Evolutionary conservation across 148 eudicot species (phyloP).

Genomic region (Amaranthus hypochondriacus): DNA sequence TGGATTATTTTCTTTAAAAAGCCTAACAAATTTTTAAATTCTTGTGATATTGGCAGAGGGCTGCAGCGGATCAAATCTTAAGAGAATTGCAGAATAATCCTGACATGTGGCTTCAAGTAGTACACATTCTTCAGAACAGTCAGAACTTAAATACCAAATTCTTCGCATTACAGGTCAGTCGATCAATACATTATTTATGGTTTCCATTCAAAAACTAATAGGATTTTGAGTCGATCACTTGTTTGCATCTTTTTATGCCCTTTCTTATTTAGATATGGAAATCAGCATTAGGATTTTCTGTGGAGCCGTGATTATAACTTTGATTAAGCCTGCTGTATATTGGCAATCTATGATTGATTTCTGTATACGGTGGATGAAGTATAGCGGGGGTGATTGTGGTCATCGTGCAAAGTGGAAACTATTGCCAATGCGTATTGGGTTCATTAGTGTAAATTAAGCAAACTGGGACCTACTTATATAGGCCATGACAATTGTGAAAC

Average conservation of each 20-base stretch:
- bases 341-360: background rate
- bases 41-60: constrained; percentile 50
- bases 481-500: too few species aligned
- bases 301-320: background rate
- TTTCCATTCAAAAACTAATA: background rate
- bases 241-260: background rate
- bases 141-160: constrained; percentile 86
- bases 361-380: background rate
- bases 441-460: too few species aligned
- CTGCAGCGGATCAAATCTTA: constrained; percentile 88
- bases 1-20: too few species aligned
- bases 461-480: too few species aligned
- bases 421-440: too few species aligned
- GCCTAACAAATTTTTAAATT: too few species aligned
- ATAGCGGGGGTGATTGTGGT: background rate
- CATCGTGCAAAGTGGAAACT: too few species aligned
- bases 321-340: background rate
- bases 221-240: background rate
- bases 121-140: constrained; percentile 83
- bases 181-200: background rate
- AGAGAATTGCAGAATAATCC: constrained; percentile 90
- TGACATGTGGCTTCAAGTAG: constrained; percentile 99
- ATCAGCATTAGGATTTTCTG: background rate
- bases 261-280: background rate
- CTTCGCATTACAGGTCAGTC: constrained; percentile 87